A percentile compares a stretch with the other conserved stretches of the same genome.
phyloP scores from a whole-genome alignment of 805 yeast genomes.

The Candida lessepsii region DNA sequence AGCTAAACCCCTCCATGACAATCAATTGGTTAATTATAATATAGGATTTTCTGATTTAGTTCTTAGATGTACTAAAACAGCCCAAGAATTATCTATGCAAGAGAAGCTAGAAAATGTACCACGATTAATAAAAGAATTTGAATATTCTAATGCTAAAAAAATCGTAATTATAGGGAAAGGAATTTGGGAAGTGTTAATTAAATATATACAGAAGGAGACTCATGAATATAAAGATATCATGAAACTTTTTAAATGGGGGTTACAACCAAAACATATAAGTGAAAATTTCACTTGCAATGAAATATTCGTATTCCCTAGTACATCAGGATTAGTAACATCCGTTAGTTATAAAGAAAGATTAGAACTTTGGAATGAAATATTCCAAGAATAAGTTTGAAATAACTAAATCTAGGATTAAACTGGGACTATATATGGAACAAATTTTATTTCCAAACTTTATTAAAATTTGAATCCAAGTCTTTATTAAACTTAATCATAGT shows the following conservation, averaged over 20 bases:
- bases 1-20: slow-evolving; percentile 40
- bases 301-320: slow-evolving; percentile 65
- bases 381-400: no score
- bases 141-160: slow-evolving; percentile 33
- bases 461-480: slow-evolving; percentile 31
- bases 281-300: slow-evolving; percentile 15
- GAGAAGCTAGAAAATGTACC: slow-evolving; percentile 62
- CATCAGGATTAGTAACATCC: slow-evolving; percentile 66
- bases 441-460: slow-evolving; percentile 31
- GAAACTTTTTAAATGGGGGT: slow-evolving; percentile 53
- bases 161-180: slow-evolving; percentile 72
- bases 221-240: slow-evolving; percentile 11
- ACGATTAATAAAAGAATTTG: slow-evolving; percentile 46
- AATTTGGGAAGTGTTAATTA: slow-evolving; percentile 62
- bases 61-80: slow-evolving; percentile 58
- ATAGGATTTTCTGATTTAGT: slow-evolving; percentile 76
- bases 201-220: slow-evolving; percentile 24
- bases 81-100: slow-evolving; percentile 46
- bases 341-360: slow-evolving; percentile 46
- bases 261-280: slow-evolving; percentile 24
- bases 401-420: no score
- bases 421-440: no score
- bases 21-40: slow-evolving; percentile 37
- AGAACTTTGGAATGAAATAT: slow-evolving; percentile 46
- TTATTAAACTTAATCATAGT: slow-evolving; percentile 24